Evolutionary conservation across 768 basidiomycete genomes (phyloP).

Genomic region (Sistotremastrum suecicum): DNA sequence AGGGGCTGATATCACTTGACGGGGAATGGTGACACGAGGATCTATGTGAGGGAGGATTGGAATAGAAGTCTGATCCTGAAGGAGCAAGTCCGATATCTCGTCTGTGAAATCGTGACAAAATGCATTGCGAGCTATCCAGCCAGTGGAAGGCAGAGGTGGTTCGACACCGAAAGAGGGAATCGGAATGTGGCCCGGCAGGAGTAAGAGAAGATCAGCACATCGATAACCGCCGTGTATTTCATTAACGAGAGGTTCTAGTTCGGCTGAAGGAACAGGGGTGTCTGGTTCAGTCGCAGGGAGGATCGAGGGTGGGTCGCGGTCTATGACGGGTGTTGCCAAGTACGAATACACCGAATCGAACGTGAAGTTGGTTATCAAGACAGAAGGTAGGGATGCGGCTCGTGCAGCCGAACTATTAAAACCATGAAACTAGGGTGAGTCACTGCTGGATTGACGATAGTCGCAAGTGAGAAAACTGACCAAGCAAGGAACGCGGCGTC

Average conservation of each 20-base stretch:
- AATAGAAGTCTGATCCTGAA: slow-evolving; percentile 25
- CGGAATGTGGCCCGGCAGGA: slow-evolving; percentile 60
- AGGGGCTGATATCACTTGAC: slow-evolving; percentile 37
- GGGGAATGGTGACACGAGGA: slow-evolving; percentile 12
- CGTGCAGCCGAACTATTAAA: slow-evolving; percentile 47
- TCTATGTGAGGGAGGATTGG: slow-evolving; percentile 18
- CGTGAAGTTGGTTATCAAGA: slow-evolving; percentile 70
- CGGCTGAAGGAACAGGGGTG: slow-evolving; percentile 32
- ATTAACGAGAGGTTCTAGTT: slow-evolving; percentile 46
- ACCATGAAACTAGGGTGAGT: neutral
- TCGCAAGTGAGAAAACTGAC: slow-evolving; percentile 22
- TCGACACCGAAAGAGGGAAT: slow-evolving; percentile 52
- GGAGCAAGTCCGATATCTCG: slow-evolving; percentile 22
- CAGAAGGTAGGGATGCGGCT: slow-evolving; percentile 46
- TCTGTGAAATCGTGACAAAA: slow-evolving; percentile 33
- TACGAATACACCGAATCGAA: slow-evolving; percentile 78
- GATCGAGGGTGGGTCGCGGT: slow-evolving; percentile 11
- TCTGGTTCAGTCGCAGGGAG: slow-evolving; percentile 24
- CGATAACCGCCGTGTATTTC: slow-evolving; percentile 52
- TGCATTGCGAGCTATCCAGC: slow-evolving; percentile 45
- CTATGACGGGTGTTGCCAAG: slow-evolving; percentile 43
- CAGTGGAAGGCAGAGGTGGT: slow-evolving; percentile 42
- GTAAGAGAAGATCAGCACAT: slow-evolving; percentile 55
- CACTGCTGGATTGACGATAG: neutral
- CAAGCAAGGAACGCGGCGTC: slow-evolving; percentile 72